Conservation (phyloP, 805 yeast genomes). For the Saccharomycopsis selenospora region DNA sequence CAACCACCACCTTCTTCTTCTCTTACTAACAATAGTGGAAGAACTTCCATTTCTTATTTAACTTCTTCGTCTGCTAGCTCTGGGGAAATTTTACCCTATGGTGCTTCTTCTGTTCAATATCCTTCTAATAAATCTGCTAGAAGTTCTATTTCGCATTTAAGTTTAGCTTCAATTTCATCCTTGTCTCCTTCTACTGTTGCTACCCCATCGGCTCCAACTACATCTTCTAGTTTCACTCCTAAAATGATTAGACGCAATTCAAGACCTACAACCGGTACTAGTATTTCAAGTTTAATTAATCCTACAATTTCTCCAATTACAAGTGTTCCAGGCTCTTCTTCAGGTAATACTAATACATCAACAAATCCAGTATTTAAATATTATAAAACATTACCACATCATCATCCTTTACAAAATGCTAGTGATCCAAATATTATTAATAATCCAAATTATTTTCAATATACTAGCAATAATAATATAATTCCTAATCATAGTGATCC, state of each 20-base stretch:
- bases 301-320: neutral
- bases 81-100: neutral
- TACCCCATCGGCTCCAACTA: neutral
- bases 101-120: neutral
- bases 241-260: neutral
- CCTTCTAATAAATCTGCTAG: neutral
- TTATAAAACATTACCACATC: neutral
- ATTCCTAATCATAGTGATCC: no score
- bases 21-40: neutral
- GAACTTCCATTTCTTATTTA: neutral
- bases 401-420: neutral
- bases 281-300: conserved; percentile 5
- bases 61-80: neutral
- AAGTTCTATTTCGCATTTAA: neutral
- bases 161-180: neutral
- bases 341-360: no score
- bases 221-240: neutral
- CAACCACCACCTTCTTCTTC: neutral
- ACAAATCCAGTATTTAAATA: neutral
- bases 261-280: conserved; percentile 9
- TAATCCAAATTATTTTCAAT: no score
- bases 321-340: conserved; percentile 1
- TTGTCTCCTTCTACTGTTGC: neutral
- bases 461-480: no score
- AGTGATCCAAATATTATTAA: no score